phyloP scores from a whole-genome alignment of 2,329 filamentous ascomycete genomes.

The Drechslerella dactyloides region DNA sequence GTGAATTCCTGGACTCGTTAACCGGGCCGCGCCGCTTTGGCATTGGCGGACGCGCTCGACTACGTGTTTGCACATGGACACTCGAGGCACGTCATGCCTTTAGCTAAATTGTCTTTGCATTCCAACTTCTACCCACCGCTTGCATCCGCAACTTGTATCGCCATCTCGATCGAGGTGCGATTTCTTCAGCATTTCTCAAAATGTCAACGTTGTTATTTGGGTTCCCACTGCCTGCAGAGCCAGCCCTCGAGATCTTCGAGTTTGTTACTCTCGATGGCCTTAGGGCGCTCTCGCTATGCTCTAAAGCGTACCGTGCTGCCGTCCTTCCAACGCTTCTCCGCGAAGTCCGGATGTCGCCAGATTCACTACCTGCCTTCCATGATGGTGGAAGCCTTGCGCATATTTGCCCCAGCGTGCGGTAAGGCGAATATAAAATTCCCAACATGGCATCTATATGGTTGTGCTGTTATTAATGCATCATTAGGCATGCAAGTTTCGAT shows the following conservation, averaged over 20 bases:
- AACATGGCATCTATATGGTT: too few relatives aligned
- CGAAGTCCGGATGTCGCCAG: neutral
- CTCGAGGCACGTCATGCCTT: too few relatives aligned
- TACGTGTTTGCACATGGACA: too few relatives aligned
- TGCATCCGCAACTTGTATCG: too few relatives aligned
- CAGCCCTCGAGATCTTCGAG: neutral
- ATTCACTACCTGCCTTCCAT: conserved; percentile 6
- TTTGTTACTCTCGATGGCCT: neutral
- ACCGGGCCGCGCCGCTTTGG: too few relatives aligned
- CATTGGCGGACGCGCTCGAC: too few relatives aligned
- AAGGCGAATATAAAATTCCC: neutral
- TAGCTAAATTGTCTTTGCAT: too few relatives aligned
- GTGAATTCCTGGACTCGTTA: too few relatives aligned
- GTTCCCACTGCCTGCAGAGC: conserved; percentile 5
- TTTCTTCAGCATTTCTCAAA: neutral
- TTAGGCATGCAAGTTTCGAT: neutral
- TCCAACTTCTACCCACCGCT: too few relatives aligned
- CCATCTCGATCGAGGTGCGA: too few relatives aligned
- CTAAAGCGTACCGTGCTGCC: neutral
- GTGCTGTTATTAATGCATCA: neutral
- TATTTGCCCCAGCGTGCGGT: conserved; percentile 5
- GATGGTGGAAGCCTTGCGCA: conserved; percentile 8
- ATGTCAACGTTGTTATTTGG: neutral
- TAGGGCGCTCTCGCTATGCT: conserved; percentile 11
- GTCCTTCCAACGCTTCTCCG: conserved; percentile 7